Evolutionary conservation across 768 basidiomycete genomes (phyloP), one percentile per base, ranked within the genome.

Genomic region (Lentinula boryana): DNA sequence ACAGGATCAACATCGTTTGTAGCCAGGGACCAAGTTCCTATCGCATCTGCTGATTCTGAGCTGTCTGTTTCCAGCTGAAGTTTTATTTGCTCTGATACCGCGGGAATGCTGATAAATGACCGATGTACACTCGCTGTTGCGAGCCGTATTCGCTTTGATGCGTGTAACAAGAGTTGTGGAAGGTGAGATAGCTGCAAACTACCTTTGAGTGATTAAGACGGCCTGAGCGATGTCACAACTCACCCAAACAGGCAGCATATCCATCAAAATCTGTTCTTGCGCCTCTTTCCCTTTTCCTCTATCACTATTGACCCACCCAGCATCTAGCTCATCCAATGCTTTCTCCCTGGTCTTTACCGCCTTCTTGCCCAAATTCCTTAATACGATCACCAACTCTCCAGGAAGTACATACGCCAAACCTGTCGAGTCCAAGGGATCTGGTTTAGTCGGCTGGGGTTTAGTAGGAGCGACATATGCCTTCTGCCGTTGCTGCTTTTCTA

Each of bases 241-340:
- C 70, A 96, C 95, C 95, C 95, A 98, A 60, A 96, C 93, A 3
- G 93, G 93, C 35, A 95, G 66, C 78, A 87, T 89, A 59, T 85
- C 78, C 23, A 83, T 78, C 65, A 82, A 64, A 16, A 73, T 68
- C 12, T 77, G 67, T 54, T 68, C 66, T 9, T 50, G 65, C 65
- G 78, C 80, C 15, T 77, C 77, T 13, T 74, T 74, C 41, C 79
- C 79, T 50, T 71, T 73, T 63, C 71, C 67, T 48, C 46, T 48
- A 43, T 79, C 79, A 48, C 75, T 79, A 27, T 84, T 84, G 3
- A 93, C 75, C 89, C 90, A 93, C 1, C 70, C 79, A 7, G 75
- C 69, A 65, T 84, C 81, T 32, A 98, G 73, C 62, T 96, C 95
- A 68, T 97, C 95, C 63, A 98, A 74, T 0, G 93, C 95, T 67